phyloP scores from a whole-genome alignment of 2,329 filamentous ascomycete species.

The Cladosporium austrohemisphaericum region DNA sequence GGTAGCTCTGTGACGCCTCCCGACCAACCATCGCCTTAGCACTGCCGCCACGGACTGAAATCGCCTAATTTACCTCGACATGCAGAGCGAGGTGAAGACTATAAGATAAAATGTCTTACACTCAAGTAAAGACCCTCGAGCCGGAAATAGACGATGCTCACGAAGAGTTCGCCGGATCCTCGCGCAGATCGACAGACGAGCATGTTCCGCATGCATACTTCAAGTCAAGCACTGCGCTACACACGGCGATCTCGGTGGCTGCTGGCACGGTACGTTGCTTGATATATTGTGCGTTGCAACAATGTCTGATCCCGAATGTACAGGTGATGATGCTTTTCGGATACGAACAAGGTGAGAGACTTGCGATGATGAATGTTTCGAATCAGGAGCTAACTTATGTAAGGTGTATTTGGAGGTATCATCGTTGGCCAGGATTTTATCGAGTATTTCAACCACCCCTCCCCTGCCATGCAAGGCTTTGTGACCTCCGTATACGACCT shows the following conservation, averaged over 20 bases:
- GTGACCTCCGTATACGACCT: constrained; percentile 20
- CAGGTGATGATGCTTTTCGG: constrained; percentile 26
- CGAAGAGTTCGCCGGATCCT: constrained; percentile 90
- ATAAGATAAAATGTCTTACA: constrained; percentile 83
- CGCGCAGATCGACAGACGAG: constrained; percentile 59
- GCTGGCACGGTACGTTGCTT: constrained; percentile 21
- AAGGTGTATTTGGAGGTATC: constrained; percentile 12
- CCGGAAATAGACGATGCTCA: constrained; percentile 92
- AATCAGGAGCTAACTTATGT: not conserved
- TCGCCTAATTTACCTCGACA: constrained; percentile 1
- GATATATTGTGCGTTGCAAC: not conserved
- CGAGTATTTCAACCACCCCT: constrained; percentile 13
- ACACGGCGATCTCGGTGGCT: constrained; percentile 26
- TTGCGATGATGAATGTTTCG: not conserved
- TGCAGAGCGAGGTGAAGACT: constrained; percentile 53
- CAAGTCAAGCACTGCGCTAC: constrained; percentile 18
- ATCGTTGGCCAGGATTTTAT: constrained; percentile 13
- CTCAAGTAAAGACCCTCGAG: constrained; percentile 80
- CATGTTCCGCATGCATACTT: constrained; percentile 16
- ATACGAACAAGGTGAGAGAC: constrained; percentile 25
- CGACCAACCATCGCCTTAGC: constrained; percentile 5
- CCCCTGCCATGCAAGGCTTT: constrained; percentile 15
- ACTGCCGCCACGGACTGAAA: constrained; percentile 1
- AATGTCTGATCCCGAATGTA: not conserved
- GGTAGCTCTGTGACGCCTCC: constrained; percentile 10